Evolutionary conservation across 2,329 filamentous ascomycete species (phyloP).

Genomic region (Pseudocercospora cruenta): DNA sequence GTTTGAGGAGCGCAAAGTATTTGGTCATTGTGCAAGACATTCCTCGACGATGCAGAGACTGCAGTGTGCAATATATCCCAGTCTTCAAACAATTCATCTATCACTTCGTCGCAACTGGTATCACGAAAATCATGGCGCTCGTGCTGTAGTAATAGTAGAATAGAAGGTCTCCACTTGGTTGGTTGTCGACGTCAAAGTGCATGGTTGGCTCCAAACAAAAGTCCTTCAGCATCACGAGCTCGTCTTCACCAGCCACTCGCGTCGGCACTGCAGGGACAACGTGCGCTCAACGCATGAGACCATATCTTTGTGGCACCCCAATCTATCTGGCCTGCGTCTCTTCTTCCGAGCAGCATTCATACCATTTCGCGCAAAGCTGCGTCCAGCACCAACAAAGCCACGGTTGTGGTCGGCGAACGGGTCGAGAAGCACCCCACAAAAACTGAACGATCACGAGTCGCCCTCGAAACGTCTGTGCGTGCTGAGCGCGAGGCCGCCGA

Average conservation of each 20-base stretch:
- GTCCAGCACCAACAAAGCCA: too few relatives aligned
- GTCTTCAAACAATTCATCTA: too few relatives aligned
- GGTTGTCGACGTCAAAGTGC: neutral
- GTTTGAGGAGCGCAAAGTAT: too few relatives aligned
- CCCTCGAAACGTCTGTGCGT: neutral
- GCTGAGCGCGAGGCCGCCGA: neutral
- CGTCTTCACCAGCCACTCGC: neutral
- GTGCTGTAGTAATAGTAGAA: neutral
- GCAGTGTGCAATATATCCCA: too few relatives aligned
- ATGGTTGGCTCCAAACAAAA: neutral
- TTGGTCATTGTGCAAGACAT: too few relatives aligned
- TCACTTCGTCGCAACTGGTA: neutral
- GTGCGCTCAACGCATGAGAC: neutral
- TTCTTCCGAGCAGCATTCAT: neutral
- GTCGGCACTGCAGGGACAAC: neutral
- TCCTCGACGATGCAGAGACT: too few relatives aligned
- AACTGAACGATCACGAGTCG: constrained; percentile 1
- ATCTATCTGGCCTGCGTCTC: too few relatives aligned
- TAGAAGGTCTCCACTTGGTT: neutral
- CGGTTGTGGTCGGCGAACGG: too few relatives aligned
- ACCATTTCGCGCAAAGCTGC: neutral
- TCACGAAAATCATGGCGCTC: too few relatives aligned
- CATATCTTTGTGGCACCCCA: neutral
- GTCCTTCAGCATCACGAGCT: neutral
- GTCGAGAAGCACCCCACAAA: constrained; percentile 1